phyloP scores from a whole-genome alignment of 2,329 filamentous ascomycete species.

The Sarocladium strictum region DNA sequence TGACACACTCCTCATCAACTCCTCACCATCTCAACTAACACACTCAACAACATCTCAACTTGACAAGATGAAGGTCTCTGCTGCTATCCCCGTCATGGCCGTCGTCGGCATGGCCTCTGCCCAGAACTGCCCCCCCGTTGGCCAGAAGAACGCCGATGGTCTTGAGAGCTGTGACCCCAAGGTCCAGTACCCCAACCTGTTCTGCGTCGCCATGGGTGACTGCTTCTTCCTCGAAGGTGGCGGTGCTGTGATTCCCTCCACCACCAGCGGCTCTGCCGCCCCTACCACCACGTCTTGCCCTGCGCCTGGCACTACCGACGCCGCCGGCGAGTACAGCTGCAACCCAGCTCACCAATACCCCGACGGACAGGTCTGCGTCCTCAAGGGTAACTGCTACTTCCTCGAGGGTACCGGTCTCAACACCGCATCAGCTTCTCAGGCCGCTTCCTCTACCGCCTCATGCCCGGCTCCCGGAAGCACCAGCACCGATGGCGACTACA shows the following conservation, averaged over 20 bases:
- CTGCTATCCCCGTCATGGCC: no score
- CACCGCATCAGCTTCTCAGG: background rate
- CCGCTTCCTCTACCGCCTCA: background rate
- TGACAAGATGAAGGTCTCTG: no score
- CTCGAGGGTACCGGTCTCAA: background rate
- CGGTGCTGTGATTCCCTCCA: background rate
- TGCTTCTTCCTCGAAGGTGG: background rate
- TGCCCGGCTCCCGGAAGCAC: slow-evolving; percentile 10
- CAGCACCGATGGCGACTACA: slow-evolving; percentile 14
- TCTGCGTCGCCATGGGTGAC: background rate
- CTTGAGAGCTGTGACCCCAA: no score
- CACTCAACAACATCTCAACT: no score
- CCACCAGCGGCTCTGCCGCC: background rate
- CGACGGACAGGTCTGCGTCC: slow-evolving; percentile 10
- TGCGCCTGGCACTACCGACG: slow-evolving; percentile 11
- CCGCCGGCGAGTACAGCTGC: slow-evolving; percentile 13
- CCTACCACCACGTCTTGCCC: slow-evolving; percentile 9
- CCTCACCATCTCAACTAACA: no score
- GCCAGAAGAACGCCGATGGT: no score
- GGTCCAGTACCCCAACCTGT: background rate
- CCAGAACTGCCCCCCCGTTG: no score
- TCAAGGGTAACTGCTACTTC: slow-evolving; percentile 11
- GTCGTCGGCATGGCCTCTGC: no score
- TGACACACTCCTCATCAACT: no score
- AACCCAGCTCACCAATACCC: slow-evolving; percentile 14